Conservation (phyloP, 352 stramenopile genomes). For the Phytophthora kernoviae region DNA sequence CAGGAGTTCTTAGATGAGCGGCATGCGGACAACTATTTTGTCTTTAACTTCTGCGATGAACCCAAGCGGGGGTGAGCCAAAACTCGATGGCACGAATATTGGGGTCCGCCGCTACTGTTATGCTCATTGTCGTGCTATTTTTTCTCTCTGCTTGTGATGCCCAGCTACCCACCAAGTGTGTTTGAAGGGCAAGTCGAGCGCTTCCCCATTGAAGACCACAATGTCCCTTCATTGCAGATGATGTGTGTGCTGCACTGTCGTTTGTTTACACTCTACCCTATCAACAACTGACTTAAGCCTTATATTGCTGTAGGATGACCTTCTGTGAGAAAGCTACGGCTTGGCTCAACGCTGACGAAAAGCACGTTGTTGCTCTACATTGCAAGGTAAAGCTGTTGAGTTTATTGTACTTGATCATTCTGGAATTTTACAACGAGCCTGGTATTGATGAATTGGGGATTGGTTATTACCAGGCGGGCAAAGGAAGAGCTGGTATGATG, state of each 20-base stretch:
- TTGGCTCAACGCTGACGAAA: conserved; percentile 51
- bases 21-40: conserved; percentile 63
- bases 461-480: conserved; percentile 47
- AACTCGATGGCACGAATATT: too few species aligned
- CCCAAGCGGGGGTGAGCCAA: conserved; percentile 42
- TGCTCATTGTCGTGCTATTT: too few species aligned
- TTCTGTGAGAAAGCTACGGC: conserved; percentile 78
- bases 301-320: conserved; percentile 39
- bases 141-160: not conserved
- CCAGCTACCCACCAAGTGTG: conserved; percentile 54
- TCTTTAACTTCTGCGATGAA: conserved; percentile 83
- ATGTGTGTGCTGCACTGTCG: conserved; percentile 34
- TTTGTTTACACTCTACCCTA: not conserved
- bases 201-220: conserved; percentile 79
- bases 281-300: not conserved
- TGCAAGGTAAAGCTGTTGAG: conserved; percentile 53
- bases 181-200: conserved; percentile 55
- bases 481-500: conserved; percentile 82
- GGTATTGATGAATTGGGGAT: not conserved
- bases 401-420: not conserved
- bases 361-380: conserved; percentile 63
- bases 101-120: too few species aligned
- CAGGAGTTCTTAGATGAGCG: conserved; percentile 54
- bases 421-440: not conserved
- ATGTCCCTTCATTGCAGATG: conserved; percentile 69